A percentile compares a stretch with the other conserved stretches of the same genome.
These are phyloP conservation scores for Phaffomyces opuntiae DNA, from an alignment of 805 yeast species.

Conservation along the genomic window DNA sequence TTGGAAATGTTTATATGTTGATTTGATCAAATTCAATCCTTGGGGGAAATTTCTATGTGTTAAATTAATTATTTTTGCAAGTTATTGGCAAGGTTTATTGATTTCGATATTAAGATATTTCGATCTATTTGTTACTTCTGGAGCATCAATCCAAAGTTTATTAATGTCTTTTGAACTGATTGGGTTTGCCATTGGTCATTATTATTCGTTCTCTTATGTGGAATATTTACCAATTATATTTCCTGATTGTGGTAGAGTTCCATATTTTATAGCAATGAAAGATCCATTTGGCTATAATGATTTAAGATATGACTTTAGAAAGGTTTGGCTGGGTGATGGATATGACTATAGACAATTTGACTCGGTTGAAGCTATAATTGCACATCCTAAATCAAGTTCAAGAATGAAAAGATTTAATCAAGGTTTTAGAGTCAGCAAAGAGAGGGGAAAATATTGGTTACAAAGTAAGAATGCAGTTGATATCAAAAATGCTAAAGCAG, in stretches of 20 bases:
- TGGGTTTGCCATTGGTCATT: constrained; percentile 83
- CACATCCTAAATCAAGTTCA: constrained; percentile 61
- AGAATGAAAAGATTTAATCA: constrained; percentile 66
- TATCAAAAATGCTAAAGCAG: neutral
- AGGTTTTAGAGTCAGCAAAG: constrained; percentile 74
- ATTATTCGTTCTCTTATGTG: constrained; percentile 72
- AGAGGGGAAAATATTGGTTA: constrained; percentile 73
- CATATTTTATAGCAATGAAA: constrained; percentile 53
- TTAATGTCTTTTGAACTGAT: constrained; percentile 77
- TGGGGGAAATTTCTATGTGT: constrained; percentile 92
- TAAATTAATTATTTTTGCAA: constrained; percentile 88
- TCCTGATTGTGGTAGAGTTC: constrained; percentile 65
- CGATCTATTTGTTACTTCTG: constrained; percentile 31
- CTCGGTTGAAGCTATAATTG: constrained; percentile 61
- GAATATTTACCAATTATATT: constrained; percentile 57
- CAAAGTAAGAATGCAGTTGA: neutral
- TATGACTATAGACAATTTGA: constrained; percentile 83
- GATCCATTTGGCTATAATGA: constrained; percentile 80
- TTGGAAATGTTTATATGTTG: constrained; percentile 84
- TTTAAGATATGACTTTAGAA: constrained; percentile 66
- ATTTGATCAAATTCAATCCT: constrained; percentile 74
- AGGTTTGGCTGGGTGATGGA: constrained; percentile 58
- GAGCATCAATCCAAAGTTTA: constrained; percentile 67
- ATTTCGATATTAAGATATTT: constrained; percentile 46
- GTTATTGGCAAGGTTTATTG: constrained; percentile 88